Conservation (phyloP, 345 rosid genomes). For the Orychophragmus violaceus region DNA sequence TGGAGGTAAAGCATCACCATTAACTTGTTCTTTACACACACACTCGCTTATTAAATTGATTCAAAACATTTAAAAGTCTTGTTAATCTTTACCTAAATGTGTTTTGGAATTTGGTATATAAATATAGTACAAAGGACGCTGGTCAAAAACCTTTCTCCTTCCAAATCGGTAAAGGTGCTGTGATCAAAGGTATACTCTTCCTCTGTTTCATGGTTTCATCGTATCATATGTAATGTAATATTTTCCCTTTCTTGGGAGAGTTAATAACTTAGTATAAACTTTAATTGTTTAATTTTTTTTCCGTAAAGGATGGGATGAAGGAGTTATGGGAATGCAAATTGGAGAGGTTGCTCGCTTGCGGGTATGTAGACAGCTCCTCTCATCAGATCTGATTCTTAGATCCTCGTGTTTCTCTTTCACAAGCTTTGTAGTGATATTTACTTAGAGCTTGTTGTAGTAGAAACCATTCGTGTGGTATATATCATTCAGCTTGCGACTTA, state of each 20-base stretch:
- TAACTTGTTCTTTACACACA: neutral
- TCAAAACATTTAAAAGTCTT: neutral
- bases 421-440: neutral
- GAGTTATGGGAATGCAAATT: constrained; percentile 88
- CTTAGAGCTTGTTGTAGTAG: neutral
- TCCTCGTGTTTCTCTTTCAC: neutral
- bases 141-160: constrained; percentile 81
- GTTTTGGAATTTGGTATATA: constrained; percentile 13
- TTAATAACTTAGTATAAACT: too few species aligned
- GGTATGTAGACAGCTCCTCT: constrained; percentile 42
- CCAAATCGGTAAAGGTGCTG: constrained; percentile 74
- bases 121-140: constrained; percentile 73
- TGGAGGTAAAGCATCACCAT: constrained; percentile 65
- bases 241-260: neutral
- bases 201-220: neutral
- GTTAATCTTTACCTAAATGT: neutral
- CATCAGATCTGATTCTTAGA: neutral
- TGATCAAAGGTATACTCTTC: constrained; percentile 55
- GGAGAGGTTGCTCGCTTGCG: constrained; percentile 89
- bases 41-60: neutral
- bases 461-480: neutral
- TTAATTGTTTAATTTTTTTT: too few species aligned
- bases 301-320: constrained; percentile 99
- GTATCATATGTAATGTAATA: neutral
- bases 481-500: neutral